Evolutionary conservation across 1,139 yeast species (phyloP), one percentile per base, ranked within the genome.

Genomic region (Blastobotrys persicus): DNA sequence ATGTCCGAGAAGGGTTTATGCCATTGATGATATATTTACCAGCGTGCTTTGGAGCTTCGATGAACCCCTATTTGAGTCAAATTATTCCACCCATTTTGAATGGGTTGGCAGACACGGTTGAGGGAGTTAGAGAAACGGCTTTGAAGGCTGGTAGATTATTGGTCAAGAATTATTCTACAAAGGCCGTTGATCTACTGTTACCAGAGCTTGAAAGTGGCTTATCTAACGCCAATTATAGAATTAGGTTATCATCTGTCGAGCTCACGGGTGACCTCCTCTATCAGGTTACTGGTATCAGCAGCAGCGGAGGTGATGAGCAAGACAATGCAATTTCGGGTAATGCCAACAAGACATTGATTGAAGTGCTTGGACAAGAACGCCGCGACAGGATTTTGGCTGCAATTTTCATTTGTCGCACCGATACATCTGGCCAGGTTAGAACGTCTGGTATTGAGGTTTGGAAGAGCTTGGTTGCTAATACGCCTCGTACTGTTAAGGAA

Each of bases 401-500:
- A 20, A 74, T 94, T 58, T 94, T 91, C 67, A 83, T 94, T 44
- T 89, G 97, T 68, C 89, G 98, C 67, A 86, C 95, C 31, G 99
- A 94, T 73, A 80, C 83, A 44, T 81, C 94, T 43, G 88, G 88
- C 59, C 77, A 84, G 62, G 98, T 94, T 28, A 83, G 98, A 62
- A 81, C 81, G 58, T 88, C 95, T 39, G 83, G 98, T n/a, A 81
- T 88, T 55, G 97, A 92, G 61, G 91, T 94, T 47, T 94, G 99
- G 99, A 91, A 91, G 71, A 89, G 96, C 0, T 76, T 94, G 67
- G 98, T 94, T 49, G 86, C 95, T 49, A 92, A 92, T 66, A 92
- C 98, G 33, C 98, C 98, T 42, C 83, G 86, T 67, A 88, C 96
- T n/a, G 85, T 92, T 49, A 92, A 88, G 73, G 97, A 91, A 66